Evolutionary conservation across 2,329 filamentous ascomycete species (phyloP), one percentile per base, ranked within the genome.

Genomic region (Monosporascus ibericus): DNA sequence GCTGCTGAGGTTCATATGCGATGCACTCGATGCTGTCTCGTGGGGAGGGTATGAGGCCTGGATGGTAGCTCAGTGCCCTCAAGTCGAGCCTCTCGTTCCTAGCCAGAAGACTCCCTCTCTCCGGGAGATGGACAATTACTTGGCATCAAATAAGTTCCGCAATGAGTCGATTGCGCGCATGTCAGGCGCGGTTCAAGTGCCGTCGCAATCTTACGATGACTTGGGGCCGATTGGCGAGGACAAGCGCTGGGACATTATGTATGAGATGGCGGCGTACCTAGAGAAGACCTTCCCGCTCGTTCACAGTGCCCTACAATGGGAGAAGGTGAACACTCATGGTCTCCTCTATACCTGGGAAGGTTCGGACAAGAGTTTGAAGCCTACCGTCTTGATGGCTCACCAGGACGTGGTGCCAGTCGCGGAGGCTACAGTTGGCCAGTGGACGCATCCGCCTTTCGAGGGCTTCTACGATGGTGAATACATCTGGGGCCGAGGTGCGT

Each of bases 321-420:
- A 83, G 51, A 78, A 76, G 53, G 67, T 84, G 58, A 85, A 86
- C 63, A 79, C 73, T 2, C 77, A 84, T 61, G 82, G 78, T 3
- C 68, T 85, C 44, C 62, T 85, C 30, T 84, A 77, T 61, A 82
- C 79, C 2, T 80, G 81, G 75, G 55, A 75, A 39, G 83, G 82
- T 4, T 72, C 69, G 6, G 70, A 83, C 37, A 54, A 65, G 2
- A 63, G 61, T 1, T 65, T 82, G 38, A 81, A 79, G 64, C 81
- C 82, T 0, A 75, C 77, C 3, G 67, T 86, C 22, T 68, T 86
- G 38, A 80, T 84, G 72, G 82, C 81, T 1, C 83, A 86, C 63
- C 81, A 85, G 62, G 84, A 86, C 62, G 81, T 84, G 8, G 82
- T 87, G 2, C 82, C 82, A 2, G 81, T 82, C 0, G 72, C 73